Conservation (phyloP, 208 protist species). For the Acanthamoeba royreba region DNA sequence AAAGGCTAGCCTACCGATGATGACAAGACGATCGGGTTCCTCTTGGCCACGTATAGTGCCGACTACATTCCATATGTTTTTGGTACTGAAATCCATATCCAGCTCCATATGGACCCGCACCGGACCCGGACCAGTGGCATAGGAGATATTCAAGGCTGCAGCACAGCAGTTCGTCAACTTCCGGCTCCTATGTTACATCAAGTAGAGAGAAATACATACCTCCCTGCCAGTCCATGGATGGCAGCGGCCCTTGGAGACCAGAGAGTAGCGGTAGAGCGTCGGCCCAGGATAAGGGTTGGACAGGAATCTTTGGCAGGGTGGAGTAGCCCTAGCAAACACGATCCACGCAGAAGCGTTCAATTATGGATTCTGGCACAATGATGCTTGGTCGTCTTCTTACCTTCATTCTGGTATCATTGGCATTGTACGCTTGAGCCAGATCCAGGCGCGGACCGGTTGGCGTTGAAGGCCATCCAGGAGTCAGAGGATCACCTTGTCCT, state of each 20-base stretch:
- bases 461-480: conserved; percentile 25
- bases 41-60: not conserved
- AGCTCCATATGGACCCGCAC: not conserved
- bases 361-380: too few species aligned
- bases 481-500: not conserved
- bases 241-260: not conserved
- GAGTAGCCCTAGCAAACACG: not conserved
- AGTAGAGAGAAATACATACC: not conserved
- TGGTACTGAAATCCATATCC: not conserved
- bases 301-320: not conserved
- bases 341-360: too few species aligned
- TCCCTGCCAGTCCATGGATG: not conserved
- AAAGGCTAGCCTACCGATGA: not conserved
- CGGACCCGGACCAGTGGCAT: not conserved
- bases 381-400: not conserved
- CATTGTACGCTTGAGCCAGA: not conserved
- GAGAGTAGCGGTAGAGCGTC: conserved; percentile 6
- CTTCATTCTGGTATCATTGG: not conserved
- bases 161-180: not conserved
- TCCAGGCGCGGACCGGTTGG: not conserved
- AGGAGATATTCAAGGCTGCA: not conserved
- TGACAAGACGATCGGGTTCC: conserved; percentile 1
- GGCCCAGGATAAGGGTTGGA: conserved; percentile 31
- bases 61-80: conserved; percentile 20
- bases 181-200: not conserved